Percentiles rank a stretch among this genome's conserved stretches.
phyloP scores from a whole-genome alignment of 148 eudicot species.

The Rhododendron ferrugineum region DNA sequence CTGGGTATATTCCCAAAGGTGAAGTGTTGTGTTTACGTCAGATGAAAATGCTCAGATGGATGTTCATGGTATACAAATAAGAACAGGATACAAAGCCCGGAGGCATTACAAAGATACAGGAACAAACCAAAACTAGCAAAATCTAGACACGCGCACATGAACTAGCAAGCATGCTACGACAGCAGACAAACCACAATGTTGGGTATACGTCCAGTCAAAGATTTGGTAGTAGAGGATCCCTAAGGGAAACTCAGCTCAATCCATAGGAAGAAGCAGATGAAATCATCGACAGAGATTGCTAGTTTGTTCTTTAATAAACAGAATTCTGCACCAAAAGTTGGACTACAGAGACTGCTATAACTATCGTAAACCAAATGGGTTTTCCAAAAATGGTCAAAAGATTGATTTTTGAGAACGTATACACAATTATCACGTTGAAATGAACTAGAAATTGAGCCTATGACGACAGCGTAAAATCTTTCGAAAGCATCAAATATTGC shows the following conservation, averaged over 20 bases:
- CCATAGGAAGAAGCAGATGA: background rate
- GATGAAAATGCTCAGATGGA: background rate
- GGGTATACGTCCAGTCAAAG: background rate
- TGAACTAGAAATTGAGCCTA: background rate
- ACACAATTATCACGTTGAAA: no score
- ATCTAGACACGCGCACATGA: background rate
- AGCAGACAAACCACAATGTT: background rate
- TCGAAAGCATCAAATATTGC: background rate
- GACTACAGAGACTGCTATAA: background rate
- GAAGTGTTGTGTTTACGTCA: background rate
- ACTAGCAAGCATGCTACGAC: background rate
- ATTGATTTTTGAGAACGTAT: background rate
- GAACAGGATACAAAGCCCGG: no score
- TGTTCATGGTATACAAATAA: no score
- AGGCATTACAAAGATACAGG: background rate
- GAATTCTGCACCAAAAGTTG: background rate
- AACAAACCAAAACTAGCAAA: background rate
- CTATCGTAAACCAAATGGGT: background rate
- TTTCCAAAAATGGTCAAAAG: background rate
- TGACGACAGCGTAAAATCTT: background rate
- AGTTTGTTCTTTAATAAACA: background rate
- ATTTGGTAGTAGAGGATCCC: background rate
- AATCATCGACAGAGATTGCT: background rate
- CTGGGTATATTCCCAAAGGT: background rate
- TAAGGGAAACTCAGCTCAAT: background rate